phyloP scores from a whole-genome alignment of 257 asterid genomes.

The Osmanthus fragrans region DNA sequence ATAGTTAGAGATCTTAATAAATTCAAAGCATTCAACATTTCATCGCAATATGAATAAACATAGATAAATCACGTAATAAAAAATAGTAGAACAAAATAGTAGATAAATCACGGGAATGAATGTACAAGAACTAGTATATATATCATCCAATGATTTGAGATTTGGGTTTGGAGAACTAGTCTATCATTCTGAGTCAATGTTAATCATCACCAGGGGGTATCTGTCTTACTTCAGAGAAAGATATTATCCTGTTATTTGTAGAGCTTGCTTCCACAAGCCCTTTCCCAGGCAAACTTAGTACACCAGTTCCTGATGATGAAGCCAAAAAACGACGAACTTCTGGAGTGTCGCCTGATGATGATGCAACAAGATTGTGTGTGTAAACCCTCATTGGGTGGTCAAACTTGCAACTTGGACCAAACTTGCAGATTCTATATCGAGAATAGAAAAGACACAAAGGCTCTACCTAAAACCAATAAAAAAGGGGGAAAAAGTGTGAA shows the following conservation, averaged over 20 bases:
- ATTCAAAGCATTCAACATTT: no score
- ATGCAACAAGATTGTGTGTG: conserved; percentile 57
- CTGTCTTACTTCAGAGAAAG: conserved; percentile 72
- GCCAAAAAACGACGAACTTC: conserved; percentile 63
- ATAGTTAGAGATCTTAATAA: no score
- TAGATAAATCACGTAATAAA: no score
- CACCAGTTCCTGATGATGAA: conserved; percentile 67
- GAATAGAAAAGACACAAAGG: conserved; percentile 91
- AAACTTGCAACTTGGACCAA: conserved; percentile 98
- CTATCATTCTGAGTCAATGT: conserved; percentile 75
- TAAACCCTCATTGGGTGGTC: conserved; percentile 94
- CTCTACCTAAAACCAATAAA: conserved; percentile 69
- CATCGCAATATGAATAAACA: no score
- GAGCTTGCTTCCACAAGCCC: conserved; percentile 65
- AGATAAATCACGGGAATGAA: conserved; percentile 63
- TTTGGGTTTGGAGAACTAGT: conserved; percentile 37
- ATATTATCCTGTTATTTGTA: conserved; percentile 58
- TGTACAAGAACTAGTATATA: conserved; percentile 64
- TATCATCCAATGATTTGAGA: conserved; percentile 50
- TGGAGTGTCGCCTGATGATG: conserved; percentile 62
- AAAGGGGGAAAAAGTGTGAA: conserved; percentile 5
- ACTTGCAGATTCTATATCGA: conserved; percentile 93
- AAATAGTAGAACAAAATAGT: no score
- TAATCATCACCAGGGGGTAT: conserved; percentile 68
- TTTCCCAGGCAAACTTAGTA: conserved; percentile 64